These are phyloP conservation scores for Zelonia costaricensis DNA, from an alignment of 208 protist species.

Conservation along the genomic window DNA sequence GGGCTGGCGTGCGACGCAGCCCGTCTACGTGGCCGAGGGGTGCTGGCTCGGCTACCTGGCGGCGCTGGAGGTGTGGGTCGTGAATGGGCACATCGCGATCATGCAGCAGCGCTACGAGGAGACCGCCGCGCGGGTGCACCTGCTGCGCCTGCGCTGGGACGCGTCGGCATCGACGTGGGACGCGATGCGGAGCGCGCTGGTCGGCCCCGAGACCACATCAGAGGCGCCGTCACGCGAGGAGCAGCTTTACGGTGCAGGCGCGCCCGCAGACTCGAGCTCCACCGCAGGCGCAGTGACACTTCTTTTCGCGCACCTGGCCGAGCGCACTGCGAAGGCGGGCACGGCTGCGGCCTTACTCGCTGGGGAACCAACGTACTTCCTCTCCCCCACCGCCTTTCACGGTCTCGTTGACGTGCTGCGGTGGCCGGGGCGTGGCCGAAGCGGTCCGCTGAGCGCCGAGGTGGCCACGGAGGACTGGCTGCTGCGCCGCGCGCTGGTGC, in stretches of 20 bases:
- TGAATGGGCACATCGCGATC: conserved; percentile 79
- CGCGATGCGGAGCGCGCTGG: conserved; percentile 19
- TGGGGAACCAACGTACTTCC: conserved; percentile 19
- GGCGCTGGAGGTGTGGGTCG: conserved; percentile 44
- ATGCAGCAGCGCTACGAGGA: conserved; percentile 43
- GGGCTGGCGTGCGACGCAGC: conserved; percentile 32
- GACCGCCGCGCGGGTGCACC: conserved; percentile 39
- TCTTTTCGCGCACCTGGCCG: conserved; percentile 11
- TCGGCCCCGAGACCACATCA: neutral
- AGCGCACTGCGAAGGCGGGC: neutral
- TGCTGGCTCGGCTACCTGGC: conserved; percentile 54
- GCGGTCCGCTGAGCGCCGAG: conserved; percentile 10
- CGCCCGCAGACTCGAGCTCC: neutral
- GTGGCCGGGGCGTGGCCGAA: conserved; percentile 10
- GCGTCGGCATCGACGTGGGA: conserved; percentile 11
- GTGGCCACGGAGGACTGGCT: conserved; percentile 33
- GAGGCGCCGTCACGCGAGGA: too few species aligned
- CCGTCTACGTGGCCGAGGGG: conserved; percentile 32
- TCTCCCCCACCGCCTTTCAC: conserved; percentile 21
- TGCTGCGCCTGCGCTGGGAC: conserved; percentile 20
- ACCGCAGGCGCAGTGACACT: conserved; percentile 7
- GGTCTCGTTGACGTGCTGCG: conserved; percentile 25
- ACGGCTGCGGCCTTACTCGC: neutral
- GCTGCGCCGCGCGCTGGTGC: conserved; percentile 12
- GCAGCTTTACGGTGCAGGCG: neutral